Evolutionary conservation across 164 flowering plant species (phyloP), one percentile per base, ranked within the genome.

Genomic region (Cinnamomum micranthum): DNA sequence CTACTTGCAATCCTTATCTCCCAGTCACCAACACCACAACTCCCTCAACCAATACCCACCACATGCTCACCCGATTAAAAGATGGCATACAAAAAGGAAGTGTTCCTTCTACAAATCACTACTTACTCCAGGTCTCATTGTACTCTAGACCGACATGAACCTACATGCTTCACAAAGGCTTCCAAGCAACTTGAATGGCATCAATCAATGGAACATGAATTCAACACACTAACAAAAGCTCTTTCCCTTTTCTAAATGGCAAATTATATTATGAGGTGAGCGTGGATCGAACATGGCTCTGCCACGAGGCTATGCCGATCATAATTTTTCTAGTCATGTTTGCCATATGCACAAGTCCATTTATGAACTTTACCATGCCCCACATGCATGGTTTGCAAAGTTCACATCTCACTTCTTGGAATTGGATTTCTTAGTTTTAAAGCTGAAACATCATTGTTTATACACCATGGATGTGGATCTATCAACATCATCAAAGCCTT

Each of bases 331-430:
- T 13, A 14, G 3, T 4, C 69, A 65, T 50, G 76, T 70, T 0
- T 73, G 63, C 35, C 19, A 17, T 1, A 41, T 69, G 0, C 67
- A 28, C 12, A 73, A 73, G 14, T 73, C 65, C 13, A 1, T 77
- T 3, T 72, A 72, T 33, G 75, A 75, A 1, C 70, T 69, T 1
- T 47, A 73, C 15, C 76, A 77, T 19, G 73, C 68, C 20, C 76
- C 70, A 0, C 28, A 69, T 12, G 73, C 69, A 13, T 73, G 69
- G 76, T 77, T 68, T 69, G 25, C 31, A 0, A 17, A 52, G 1
- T 23, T 77, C 2, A 33, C 28, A 1, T 14, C 33, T 70, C 50
- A 28, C 74, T 78, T 1, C 2, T 24, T 2, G 10, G 10, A 0
- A 4, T 60, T 6, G 62, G 73, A 0, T 78, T 60, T 47, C 2